Base-by-base conservation (phyloP, 441 rosid genomes). In the Mallotus repandus region DNA sequence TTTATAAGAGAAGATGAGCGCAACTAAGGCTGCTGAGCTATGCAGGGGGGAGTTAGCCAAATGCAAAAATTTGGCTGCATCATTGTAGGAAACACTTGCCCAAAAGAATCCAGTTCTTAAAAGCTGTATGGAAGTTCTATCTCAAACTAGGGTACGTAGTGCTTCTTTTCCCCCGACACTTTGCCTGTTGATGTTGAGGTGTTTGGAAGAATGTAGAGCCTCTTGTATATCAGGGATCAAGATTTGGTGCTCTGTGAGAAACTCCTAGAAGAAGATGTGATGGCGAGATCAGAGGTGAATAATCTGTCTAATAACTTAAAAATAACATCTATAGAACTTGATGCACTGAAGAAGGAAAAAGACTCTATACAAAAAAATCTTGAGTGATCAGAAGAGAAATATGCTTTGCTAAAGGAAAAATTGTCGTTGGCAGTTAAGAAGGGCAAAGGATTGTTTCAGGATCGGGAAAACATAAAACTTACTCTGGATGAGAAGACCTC, bases 361-460 rank as follows among this genome's bases (percentile, higher is more conserved):
- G 86, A 61, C 66, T 68, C 80, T 72, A 77, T 89, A 82, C 90
- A 81, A 77, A 84, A 84, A 54, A 89, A 86, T 82, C 93, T 92
- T 68, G 93, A 84, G 66, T 88, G 89, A 52, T 87, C 93, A 64
- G 97, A 92, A 83, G 98, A 91, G 82, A 95, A 89, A 86, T 86
- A 89, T 78, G 76, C 88, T 79, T 75, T 91, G 71, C 79, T 92
- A 49, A 86, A 90, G 76, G 98, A 95, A 79, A 95, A 95, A 79
- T 86, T 95, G 74, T 86, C 98, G 69, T 82, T 89, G 92, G 97
- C 98, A 68, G 89, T 94, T 77, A 94, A 92, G 89, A 94, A 94
- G 85, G 98, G 98, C 50, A 94, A 94, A 89, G 98, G 97, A 55
- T 78, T 94, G 79, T 86, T 94, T 72, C 97, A 91, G 82, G 98